These are phyloP conservation scores for Neurospora sp. DNA, from an alignment of 495 filamentous ascomycete genomes.

Conservation along the genomic window DNA sequence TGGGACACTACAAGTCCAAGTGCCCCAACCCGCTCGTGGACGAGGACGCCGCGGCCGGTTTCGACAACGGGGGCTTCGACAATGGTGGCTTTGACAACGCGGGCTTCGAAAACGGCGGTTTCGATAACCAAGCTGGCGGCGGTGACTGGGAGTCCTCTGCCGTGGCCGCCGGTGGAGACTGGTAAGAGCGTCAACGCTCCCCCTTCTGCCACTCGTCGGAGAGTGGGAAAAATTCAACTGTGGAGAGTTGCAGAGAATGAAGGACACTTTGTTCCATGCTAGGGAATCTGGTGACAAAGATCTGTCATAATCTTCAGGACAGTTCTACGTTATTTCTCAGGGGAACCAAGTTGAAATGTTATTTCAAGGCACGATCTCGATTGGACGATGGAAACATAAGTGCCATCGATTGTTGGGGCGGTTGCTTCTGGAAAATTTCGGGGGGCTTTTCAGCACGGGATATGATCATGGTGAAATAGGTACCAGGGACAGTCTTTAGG, in stretches of 20 bases:
- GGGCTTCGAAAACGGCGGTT: slow-evolving; percentile 1
- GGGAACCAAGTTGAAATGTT: background rate
- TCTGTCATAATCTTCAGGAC: background rate
- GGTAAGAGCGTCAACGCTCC: slow-evolving; percentile 3
- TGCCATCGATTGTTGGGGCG: background rate
- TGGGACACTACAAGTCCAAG: slow-evolving; percentile 57
- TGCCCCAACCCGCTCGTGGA: slow-evolving; percentile 43
- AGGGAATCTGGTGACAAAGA: background rate
- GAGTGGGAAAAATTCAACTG: background rate
- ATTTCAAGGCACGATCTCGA: background rate
- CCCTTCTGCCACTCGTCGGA: background rate
- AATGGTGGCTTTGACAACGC: slow-evolving; percentile 1
- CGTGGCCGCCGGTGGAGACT: slow-evolving; percentile 1
- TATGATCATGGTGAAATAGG: background rate
- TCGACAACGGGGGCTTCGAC: background rate
- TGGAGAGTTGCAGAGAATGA: background rate
- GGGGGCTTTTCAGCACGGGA: background rate
- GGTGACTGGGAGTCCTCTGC: background rate
- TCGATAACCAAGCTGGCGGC: background rate
- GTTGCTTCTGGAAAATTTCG: background rate
- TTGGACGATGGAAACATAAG: background rate
- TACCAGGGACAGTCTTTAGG: background rate
- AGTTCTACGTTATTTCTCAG: background rate
- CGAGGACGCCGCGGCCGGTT: slow-evolving; percentile 19
- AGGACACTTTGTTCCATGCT: background rate